A percentile compares a stretch with the other conserved stretches of the same genome.
Conservation (phyloP, 805 yeast genomes). For the Millerozyma acaciae region DNA sequence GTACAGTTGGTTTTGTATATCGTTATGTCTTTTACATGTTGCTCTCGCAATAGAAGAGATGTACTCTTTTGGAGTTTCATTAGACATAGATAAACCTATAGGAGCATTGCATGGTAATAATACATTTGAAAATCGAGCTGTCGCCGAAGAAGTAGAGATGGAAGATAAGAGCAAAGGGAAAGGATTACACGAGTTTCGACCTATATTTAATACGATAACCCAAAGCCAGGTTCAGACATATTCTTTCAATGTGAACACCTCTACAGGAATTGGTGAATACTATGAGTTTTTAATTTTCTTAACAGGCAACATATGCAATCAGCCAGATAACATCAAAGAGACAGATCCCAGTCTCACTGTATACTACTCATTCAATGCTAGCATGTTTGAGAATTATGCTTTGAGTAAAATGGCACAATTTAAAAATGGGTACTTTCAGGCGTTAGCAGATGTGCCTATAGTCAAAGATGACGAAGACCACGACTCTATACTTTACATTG, state of each 20-base stretch:
- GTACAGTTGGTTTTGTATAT: too few species aligned
- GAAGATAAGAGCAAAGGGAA: constrained; percentile 15
- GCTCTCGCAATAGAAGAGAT: too few species aligned
- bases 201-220: constrained; percentile 31
- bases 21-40: too few species aligned
- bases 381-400: constrained; percentile 27
- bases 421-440: constrained; percentile 36
- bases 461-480: constrained; percentile 6
- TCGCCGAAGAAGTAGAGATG: constrained; percentile 3
- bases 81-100: constrained; percentile 17
- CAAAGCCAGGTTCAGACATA: constrained; percentile 40
- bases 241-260: constrained; percentile 42
- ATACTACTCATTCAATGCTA: constrained; percentile 35
- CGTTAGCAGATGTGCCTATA: constrained; percentile 32
- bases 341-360: constrained; percentile 29
- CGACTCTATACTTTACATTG: constrained; percentile 28
- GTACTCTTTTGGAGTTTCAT: too few species aligned
- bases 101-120: too few species aligned
- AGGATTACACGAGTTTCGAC: constrained; percentile 34
- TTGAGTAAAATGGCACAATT: constrained; percentile 27
- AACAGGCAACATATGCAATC: constrained; percentile 48
- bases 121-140: background rate
- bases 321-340: constrained; percentile 22
- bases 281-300: constrained; percentile 47
- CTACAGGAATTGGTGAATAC: constrained; percentile 42